Conservation (phyloP, 768 basidiomycete species). For the Calvatia gigantea region DNA sequence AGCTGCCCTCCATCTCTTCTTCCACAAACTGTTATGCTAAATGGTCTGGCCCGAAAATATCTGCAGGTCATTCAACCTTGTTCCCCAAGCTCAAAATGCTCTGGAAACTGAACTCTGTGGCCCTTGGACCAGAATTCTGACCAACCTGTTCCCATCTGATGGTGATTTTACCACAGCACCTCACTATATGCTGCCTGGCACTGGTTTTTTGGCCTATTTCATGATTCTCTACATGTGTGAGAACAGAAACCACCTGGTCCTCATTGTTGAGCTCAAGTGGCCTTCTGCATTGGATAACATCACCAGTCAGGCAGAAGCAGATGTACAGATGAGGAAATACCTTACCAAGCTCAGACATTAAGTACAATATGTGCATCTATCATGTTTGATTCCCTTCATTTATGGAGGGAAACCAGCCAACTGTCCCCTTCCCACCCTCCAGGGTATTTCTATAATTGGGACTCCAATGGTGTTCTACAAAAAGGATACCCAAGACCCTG, state of each 20-base stretch:
- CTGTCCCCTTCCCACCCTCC: neutral
- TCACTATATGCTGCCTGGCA: neutral
- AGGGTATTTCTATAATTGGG: neutral
- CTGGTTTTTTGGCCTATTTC: constrained; percentile 5
- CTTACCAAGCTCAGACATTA: constrained; percentile 15
- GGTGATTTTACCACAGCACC: constrained; percentile 14
- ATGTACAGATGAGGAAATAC: constrained; percentile 19
- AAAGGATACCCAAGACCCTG: neutral
- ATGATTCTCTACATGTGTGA: constrained; percentile 17
- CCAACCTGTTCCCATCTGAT: constrained; percentile 16
- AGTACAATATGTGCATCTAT: neutral
- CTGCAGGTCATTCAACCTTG: constrained; percentile 1
- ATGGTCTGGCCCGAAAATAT: neutral
- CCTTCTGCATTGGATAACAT: constrained; percentile 8
- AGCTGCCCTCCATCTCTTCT: no score
- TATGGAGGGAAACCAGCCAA: neutral
- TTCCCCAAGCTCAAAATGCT: constrained; percentile 9
- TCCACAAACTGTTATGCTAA: no score
- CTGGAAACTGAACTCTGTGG: constrained; percentile 10
- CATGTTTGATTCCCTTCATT: no score
- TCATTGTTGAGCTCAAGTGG: constrained; percentile 24
- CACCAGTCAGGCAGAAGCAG: constrained; percentile 21
- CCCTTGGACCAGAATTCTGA: constrained; percentile 17
- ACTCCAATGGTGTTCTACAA: neutral
- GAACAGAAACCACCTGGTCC: constrained; percentile 19